A percentile compares a stretch with the other conserved stretches of the same genome.
Conservation (phyloP, 257 asterid species). For the Paulownia fortunei region DNA sequence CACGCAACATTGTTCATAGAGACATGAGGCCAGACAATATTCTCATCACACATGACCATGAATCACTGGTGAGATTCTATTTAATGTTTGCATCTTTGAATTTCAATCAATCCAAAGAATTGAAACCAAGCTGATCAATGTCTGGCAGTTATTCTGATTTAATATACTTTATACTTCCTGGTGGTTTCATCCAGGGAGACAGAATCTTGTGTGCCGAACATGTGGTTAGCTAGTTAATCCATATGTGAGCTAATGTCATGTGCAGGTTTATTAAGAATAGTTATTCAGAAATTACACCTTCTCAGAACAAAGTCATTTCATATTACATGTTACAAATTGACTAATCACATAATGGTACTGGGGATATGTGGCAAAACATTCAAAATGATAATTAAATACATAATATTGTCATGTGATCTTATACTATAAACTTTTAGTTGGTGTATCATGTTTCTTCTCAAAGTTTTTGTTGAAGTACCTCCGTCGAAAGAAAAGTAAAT, state of each 20-base stretch:
- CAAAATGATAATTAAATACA: background rate
- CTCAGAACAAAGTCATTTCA: background rate
- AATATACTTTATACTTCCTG: background rate
- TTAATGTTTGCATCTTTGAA: background rate
- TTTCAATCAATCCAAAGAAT: background rate
- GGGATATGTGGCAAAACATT: background rate
- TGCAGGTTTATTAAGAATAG: background rate
- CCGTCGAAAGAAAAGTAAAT: background rate
- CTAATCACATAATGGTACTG: background rate
- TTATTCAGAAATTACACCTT: constrained; percentile 14
- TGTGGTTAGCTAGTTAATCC: background rate
- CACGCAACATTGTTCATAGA: constrained; percentile 61
- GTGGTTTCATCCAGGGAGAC: background rate
- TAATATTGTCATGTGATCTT: background rate
- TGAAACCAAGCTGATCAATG: background rate
- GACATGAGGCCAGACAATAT: constrained; percentile 78
- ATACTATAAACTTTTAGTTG: background rate
- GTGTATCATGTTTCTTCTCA: background rate
- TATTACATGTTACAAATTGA: background rate
- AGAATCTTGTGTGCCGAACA: background rate
- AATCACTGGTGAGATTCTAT: constrained; percentile 52
- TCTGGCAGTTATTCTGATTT: background rate
- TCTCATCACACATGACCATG: constrained; percentile 80
- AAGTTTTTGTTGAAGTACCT: background rate
- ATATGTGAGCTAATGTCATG: background rate